Conservation (phyloP, 768 basidiomycete genomes). For the Suillus discolor region DNA sequence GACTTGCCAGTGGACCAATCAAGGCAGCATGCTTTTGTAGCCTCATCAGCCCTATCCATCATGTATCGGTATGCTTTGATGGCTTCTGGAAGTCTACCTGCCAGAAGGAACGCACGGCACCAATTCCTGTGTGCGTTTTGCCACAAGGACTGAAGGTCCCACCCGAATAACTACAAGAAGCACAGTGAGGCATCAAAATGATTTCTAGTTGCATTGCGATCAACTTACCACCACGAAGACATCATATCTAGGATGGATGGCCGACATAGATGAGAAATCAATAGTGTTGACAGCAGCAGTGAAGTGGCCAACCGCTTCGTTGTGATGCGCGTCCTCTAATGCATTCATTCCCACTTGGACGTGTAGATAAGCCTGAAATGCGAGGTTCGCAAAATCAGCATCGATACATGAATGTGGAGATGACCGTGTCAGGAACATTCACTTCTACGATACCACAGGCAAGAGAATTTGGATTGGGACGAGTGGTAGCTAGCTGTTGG, state of each 20-base stretch:
- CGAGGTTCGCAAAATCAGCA: not conserved
- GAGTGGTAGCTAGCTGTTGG: not conserved
- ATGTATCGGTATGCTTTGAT: not conserved
- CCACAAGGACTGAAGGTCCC: not conserved
- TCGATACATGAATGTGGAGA: no score
- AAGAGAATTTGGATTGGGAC: not conserved
- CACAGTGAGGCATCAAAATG: not conserved
- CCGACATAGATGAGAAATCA: not conserved
- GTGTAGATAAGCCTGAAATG: not conserved
- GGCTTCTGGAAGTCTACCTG: not conserved
- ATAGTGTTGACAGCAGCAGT: not conserved
- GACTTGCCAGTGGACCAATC: not conserved
- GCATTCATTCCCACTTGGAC: not conserved
- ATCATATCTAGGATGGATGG: not conserved
- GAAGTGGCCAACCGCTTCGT: not conserved
- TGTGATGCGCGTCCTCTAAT: not conserved
- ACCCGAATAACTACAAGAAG: not conserved
- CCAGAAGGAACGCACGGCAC: not conserved
- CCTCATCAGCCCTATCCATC: not conserved
- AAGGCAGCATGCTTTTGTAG: not conserved
- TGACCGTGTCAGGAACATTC: not conserved
- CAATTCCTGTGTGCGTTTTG: not conserved
- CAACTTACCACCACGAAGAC: not conserved
- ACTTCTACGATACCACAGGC: not conserved
- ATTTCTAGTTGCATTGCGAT: not conserved